phyloP scores from a whole-genome alignment of 179 eudicot species.

The Heliamphora pulchella region DNA sequence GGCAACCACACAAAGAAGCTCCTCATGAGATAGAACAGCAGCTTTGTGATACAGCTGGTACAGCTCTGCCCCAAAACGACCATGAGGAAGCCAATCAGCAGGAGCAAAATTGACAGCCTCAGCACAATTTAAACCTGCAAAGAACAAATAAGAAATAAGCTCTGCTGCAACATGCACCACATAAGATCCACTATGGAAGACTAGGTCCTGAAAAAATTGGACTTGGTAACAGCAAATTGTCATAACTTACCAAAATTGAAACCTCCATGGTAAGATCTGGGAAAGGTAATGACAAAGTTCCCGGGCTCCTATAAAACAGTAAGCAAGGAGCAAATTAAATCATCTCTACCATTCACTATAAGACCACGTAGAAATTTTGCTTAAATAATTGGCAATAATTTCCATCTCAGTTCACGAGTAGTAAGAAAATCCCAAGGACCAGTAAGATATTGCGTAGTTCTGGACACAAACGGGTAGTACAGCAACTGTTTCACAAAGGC shows the following conservation, averaged over 20 bases:
- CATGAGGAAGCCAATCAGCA: slow-evolving; percentile 99
- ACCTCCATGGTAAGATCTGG: slow-evolving; percentile 96
- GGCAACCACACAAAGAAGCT: slow-evolving; percentile 85
- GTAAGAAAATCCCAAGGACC: no score
- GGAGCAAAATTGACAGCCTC: slow-evolving; percentile 99
- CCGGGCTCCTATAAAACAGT: slow-evolving; percentile 76
- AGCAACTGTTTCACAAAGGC: no score
- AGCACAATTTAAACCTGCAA: slow-evolving; percentile 93
- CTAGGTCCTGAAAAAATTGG: background rate
- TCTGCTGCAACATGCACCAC: background rate
- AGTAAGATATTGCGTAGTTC: no score
- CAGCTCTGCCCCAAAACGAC: slow-evolving; percentile 88
- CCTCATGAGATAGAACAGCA: slow-evolving; percentile 93
- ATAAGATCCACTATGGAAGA: background rate
- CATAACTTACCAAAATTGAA: slow-evolving; percentile 74
- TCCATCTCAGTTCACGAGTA: no score
- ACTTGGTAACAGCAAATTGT: background rate
- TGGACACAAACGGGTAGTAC: no score
- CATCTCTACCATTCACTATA: background rate
- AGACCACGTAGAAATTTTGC: background rate
- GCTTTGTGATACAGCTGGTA: slow-evolving; percentile 80
- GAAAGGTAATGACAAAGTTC: slow-evolving; percentile 94
- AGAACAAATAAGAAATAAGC: slow-evolving; percentile 15
- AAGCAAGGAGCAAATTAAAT: slow-evolving; percentile 13
- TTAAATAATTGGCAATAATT: no score